These are phyloP conservation scores for Backusella liffmaniae DNA, from an alignment of 192 early-diverging fungal species.

Conservation along the genomic window DNA sequence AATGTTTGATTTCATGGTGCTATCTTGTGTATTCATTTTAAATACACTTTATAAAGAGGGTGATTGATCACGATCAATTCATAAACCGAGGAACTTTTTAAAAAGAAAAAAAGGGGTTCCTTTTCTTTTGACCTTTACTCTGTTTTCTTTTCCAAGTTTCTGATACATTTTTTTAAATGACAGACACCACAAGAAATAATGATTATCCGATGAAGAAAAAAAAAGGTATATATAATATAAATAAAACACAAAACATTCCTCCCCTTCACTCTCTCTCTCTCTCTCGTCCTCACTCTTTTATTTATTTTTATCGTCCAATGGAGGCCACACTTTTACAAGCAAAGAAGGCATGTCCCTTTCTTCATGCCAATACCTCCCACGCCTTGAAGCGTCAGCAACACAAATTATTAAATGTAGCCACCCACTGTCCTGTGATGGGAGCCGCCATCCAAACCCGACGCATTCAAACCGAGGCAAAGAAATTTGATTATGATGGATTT, in stretches of 20 bases:
- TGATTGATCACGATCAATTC: no score
- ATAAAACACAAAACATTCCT: background rate
- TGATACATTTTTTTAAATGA: background rate
- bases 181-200: background rate
- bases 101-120: no score
- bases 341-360: constrained; percentile 68
- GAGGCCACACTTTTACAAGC: constrained; percentile 36
- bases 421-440: constrained; percentile 79
- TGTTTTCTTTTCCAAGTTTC: background rate
- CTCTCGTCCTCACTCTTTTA: background rate
- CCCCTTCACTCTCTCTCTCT: background rate
- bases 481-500: constrained; percentile 88
- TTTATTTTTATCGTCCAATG: constrained; percentile 20
- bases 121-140: background rate
- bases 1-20: background rate
- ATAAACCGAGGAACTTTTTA: no score
- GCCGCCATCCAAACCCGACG: constrained; percentile 64
- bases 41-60: no score
- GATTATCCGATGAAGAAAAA: background rate
- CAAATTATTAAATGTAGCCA: constrained; percentile 54
- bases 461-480: constrained; percentile 23
- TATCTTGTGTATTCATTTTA: no score
- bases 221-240: background rate
- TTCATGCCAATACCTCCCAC: constrained; percentile 61
- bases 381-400: constrained; percentile 45